Evolutionary conservation across 805 yeast genomes (phyloP), one percentile per base, ranked within the genome.

Genomic region (Ogataea methanolica): DNA sequence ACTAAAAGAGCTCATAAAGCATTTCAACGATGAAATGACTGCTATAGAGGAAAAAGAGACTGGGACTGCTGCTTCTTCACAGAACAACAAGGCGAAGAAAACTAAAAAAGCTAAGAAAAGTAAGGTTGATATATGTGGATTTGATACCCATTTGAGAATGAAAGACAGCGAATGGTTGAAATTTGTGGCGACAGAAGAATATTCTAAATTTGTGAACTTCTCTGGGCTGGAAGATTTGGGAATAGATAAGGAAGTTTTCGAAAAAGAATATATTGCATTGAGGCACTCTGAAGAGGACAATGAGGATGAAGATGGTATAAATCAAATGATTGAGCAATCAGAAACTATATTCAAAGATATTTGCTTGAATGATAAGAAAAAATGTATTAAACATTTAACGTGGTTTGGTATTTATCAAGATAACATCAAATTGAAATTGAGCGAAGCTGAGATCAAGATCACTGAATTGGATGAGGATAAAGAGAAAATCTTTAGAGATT

Each of bases 291-390:
- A 39, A 12, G 36, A 39, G 3, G 43, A 51, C 14, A 45, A 45
- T 11, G 41, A 33, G 8, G 44, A 39, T 1, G 58, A 48, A 14
- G 58, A 54, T 5, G 51, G 44, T 12, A 60, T 55, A 5, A 40
- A 36, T 5, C 36, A 21, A n/a, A 47, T 47, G 44, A 33, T 41
- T 16, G 40, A 41, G 7, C 36, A 43, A 17, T 16, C 23, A 7
- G 45, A 37, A 6, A 46, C 50, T 4, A n/a, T 43, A 2, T 48
- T 57, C 45, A 54, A 59, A 49, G 49, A 48, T 8, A 43, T 77
- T 1, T 83, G 88, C 55, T 57, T 80, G 6, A 60, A 67, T 9
- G 87, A 82, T 42, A 75, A 75, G 50, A 70, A 74, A 45, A 81
- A 79, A 53, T 83, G 89, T 59, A 58, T 59, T 3, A 73, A 76